Evolutionary conservation across 805 yeast species (phyloP), one percentile per base, ranked within the genome.

Genomic region (Saccharomyces paradoxus): DNA sequence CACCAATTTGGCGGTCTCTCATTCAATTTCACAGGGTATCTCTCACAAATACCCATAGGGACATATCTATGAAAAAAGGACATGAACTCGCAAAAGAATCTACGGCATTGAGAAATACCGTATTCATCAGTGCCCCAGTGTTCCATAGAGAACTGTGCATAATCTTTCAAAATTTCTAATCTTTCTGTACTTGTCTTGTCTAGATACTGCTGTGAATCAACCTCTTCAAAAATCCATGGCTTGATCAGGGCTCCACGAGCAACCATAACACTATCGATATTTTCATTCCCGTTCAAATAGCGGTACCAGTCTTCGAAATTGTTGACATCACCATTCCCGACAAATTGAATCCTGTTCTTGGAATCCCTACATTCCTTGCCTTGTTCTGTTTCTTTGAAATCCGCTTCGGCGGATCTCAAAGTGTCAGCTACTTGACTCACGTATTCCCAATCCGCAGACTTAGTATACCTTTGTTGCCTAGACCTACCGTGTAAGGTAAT

Each of bases 71-170:
- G 96, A 62, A 96, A 88, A 71, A 94, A 94, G 50, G 96, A 87
- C 67, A 94, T 76, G 70, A 89, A 94, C 71, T 94, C 99, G 73
- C 97, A 92, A 77, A 92, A 74, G 71, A 82, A 94, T 63, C 98
- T 78, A 71, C 99, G 83, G 13, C 96, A 84, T 60, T 82, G 82
- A 55, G 88, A 86, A 54, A 94, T 80, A 46, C 99, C 99, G 69
- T 85, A 92, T 63, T 89, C 96, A 67, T 94, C 99, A 0, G 96
- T 79, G 4, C 99, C 99, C 98, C 99, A 94, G 71, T 94, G 98
- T 62, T 89, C 89, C 60, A 94, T 77, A 0, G 99, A 97, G 68
- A 75, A 87, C 53, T 83, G 73, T 3, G 96, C 82, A 67, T 83
- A 94, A 51, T 77, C 79, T 58, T 77, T 75, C 63, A 92, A 70